Percentiles rank a stretch among this genome's conserved stretches.
phyloP scores from a whole-genome alignment of 116 monocot genomes.

The Cymodocea nodosa region DNA sequence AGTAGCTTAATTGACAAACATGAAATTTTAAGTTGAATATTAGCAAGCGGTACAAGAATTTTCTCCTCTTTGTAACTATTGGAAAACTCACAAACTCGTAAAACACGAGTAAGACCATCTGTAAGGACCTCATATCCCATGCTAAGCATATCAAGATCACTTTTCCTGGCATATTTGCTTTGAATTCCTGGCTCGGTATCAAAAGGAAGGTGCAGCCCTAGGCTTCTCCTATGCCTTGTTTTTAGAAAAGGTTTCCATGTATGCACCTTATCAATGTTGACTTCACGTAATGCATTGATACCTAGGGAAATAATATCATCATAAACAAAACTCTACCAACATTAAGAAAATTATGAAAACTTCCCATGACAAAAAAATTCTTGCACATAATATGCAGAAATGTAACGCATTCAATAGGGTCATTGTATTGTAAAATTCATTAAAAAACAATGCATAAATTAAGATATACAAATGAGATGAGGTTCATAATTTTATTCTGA shows the following conservation, averaged over 20 bases:
- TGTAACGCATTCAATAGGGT: too few species aligned
- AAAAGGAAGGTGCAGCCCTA: constrained; percentile 24
- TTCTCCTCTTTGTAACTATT: constrained; percentile 40
- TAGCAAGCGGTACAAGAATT: constrained; percentile 25
- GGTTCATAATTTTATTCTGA: too few species aligned
- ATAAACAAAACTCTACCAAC: not conserved
- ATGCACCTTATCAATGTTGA: constrained; percentile 69
- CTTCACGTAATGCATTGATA: constrained; percentile 58
- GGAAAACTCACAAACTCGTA: constrained; percentile 54
- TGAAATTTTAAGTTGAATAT: constrained; percentile 38
- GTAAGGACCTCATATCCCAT: constrained; percentile 81
- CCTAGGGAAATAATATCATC: constrained; percentile 30
- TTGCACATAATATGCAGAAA: too few species aligned
- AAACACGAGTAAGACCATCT: constrained; percentile 69
- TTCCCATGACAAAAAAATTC: too few species aligned
- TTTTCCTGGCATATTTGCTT: constrained; percentile 20
- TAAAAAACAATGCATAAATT: too few species aligned
- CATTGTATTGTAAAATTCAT: too few species aligned
- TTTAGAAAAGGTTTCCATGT: constrained; percentile 77
- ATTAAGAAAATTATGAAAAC: too few species aligned
- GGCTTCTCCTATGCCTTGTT: constrained; percentile 35
- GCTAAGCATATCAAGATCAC: constrained; percentile 29
- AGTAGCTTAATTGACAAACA: constrained; percentile 37
- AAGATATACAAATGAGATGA: too few species aligned
- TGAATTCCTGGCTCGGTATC: constrained; percentile 18